These are phyloP conservation scores for Alisma plantagoaquatica DNA, from an alignment of 106 monocot genomes.

Conservation along the genomic window DNA sequence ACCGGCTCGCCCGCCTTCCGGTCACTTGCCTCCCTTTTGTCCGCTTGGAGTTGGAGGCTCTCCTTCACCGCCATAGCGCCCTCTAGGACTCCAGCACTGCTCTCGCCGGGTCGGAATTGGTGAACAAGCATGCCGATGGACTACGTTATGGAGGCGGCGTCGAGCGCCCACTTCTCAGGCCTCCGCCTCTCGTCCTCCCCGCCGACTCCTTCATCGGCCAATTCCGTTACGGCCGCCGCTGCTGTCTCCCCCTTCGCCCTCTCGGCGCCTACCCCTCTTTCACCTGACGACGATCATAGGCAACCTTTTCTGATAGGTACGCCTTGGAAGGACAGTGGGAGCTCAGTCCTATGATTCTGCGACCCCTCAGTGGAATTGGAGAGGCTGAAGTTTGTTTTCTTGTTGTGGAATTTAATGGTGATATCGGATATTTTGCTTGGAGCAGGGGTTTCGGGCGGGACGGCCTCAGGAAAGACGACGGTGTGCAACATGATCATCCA, in stretches of 20 bases:
- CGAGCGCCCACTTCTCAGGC: conserved; percentile 47
- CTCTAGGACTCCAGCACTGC: no score
- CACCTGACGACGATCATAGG: conserved; percentile 8
- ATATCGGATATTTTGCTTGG: no score
- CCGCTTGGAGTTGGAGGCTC: no score
- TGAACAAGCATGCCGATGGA: conserved; percentile 21
- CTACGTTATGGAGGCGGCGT: conserved; percentile 33
- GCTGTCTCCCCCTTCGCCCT: conserved; percentile 18
- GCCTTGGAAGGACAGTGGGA: no score
- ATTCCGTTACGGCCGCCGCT: conserved; percentile 12
- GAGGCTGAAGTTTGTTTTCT: background rate
- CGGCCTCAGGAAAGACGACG: conserved; percentile 74
- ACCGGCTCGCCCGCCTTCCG: no score
- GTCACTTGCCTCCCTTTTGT: no score
- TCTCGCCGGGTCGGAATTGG: no score
- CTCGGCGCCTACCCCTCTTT: conserved; percentile 4
- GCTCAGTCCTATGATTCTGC: no score
- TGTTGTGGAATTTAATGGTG: background rate
- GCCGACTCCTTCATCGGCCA: conserved; percentile 6
- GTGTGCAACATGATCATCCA: conserved; percentile 84
- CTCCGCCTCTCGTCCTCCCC: conserved; percentile 31
- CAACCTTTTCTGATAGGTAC: conserved; percentile 74
- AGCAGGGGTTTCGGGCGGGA: conserved; percentile 63
- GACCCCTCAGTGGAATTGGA: no score
- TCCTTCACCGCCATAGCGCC: no score